These are phyloP conservation scores for Penicillium nucicola DNA, from an alignment of 495 filamentous ascomycete species.

Conservation along the genomic window DNA sequence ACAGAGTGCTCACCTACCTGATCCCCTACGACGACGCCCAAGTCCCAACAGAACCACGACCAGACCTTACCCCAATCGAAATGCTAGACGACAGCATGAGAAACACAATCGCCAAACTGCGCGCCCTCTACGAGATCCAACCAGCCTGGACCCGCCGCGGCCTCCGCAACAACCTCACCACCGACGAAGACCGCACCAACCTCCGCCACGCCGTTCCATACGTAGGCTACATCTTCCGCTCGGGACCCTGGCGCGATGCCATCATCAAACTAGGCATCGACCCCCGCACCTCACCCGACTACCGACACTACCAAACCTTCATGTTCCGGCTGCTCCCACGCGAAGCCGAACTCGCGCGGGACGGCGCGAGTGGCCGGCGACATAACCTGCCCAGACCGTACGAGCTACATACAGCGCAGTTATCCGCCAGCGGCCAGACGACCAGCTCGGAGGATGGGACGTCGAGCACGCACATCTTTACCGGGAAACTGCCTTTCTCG, in stretches of 20 bases:
- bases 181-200: constrained; percentile 48
- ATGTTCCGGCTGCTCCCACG: constrained; percentile 72
- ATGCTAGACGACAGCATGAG: constrained; percentile 50
- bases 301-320: constrained; percentile 80
- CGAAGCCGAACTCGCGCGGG: constrained; percentile 77
- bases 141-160: constrained; percentile 85
- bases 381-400: constrained; percentile 21
- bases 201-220: constrained; percentile 68
- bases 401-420: not conserved
- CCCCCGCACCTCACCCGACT: constrained; percentile 69
- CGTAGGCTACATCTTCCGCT: constrained; percentile 82
- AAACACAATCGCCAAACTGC: constrained; percentile 55
- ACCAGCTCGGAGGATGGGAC: constrained; percentile 10
- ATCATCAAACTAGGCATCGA: constrained; percentile 83
- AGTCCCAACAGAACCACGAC: constrained; percentile 52
- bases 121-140: constrained; percentile 60
- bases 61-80: constrained; percentile 44
- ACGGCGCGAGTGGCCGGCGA: constrained; percentile 61
- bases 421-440: not conserved
- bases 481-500: constrained; percentile 60
- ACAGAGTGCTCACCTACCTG: constrained; percentile 54
- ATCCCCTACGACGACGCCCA: constrained; percentile 55
- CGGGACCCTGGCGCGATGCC: constrained; percentile 86
- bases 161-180: constrained; percentile 59
- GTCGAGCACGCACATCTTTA: constrained; percentile 68